phyloP scores from a whole-genome alignment of 1,284 basidiomycete species.

The Lentinus polychrous region DNA sequence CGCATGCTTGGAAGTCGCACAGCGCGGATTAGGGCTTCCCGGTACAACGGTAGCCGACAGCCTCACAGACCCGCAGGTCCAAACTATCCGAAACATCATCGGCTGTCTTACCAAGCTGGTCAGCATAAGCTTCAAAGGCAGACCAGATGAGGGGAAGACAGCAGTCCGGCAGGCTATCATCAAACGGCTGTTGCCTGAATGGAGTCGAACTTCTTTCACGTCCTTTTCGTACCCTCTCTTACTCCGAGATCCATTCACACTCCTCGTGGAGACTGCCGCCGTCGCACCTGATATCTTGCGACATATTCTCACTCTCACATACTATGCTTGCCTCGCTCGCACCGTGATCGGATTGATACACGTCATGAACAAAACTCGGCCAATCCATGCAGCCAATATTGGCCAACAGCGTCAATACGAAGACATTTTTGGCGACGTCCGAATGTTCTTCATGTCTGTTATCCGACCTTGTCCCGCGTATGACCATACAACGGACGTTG shows the following conservation, averaged over 20 bases:
- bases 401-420: slow-evolving; percentile 42
- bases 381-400: slow-evolving; percentile 37
- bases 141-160: slow-evolving; percentile 64
- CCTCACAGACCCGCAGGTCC: slow-evolving; percentile 70
- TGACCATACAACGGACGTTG: slow-evolving; percentile 71
- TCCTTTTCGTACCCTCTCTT: slow-evolving; percentile 76
- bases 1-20: slow-evolving; percentile 73
- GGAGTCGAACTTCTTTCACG: slow-evolving; percentile 75
- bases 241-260: slow-evolving; percentile 80
- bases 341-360: slow-evolving; percentile 80
- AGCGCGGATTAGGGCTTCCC: slow-evolving; percentile 55
- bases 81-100: slow-evolving; percentile 73
- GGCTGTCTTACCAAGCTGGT: slow-evolving; percentile 65
- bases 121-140: slow-evolving; percentile 56
- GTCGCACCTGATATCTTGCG: slow-evolving; percentile 84
- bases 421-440: slow-evolving; percentile 69
- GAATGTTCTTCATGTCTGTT: slow-evolving; percentile 82
- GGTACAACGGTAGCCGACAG: slow-evolving; percentile 61
- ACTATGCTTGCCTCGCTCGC: slow-evolving; percentile 84
- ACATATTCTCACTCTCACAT: slow-evolving; percentile 78
- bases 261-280: slow-evolving; percentile 83
- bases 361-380: slow-evolving; percentile 64
- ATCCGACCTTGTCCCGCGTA: slow-evolving; percentile 75
- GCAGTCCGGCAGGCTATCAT: slow-evolving; percentile 79
- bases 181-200: slow-evolving; percentile 83